Conservation (phyloP, 2,329 filamentous ascomycete species). For the Cercospora zeina region DNA sequence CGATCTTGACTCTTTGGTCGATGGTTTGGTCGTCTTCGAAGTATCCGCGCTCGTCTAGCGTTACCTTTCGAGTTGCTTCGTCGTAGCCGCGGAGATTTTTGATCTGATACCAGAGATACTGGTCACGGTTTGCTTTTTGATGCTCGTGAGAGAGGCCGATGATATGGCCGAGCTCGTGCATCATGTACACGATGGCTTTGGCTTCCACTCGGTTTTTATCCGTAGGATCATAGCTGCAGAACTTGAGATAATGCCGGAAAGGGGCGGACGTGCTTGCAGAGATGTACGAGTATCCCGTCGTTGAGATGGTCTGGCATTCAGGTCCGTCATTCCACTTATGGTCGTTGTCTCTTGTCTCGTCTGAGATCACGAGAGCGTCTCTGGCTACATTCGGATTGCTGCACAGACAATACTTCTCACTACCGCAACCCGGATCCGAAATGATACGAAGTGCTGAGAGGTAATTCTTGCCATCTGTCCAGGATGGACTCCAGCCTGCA, state of each 20-base stretch:
- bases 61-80: not conserved
- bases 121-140: slow-evolving; percentile 23
- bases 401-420: slow-evolving; percentile 13
- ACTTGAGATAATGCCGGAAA: slow-evolving; percentile 14
- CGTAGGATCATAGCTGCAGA: slow-evolving; percentile 15
- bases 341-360: slow-evolving; percentile 25
- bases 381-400: not conserved
- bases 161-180: slow-evolving; percentile 26
- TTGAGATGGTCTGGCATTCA: slow-evolving; percentile 22
- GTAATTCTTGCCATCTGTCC: not conserved
- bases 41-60: slow-evolving; percentile 4
- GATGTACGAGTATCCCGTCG: slow-evolving; percentile 27
- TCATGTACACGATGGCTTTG: slow-evolving; percentile 18
- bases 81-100: slow-evolving; percentile 20
- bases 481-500: slow-evolving; percentile 26
- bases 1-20: slow-evolving; percentile 4
- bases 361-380: slow-evolving; percentile 29
- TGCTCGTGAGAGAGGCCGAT: slow-evolving; percentile 29
- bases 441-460: slow-evolving; percentile 22
- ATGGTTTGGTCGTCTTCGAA: slow-evolving; percentile 6
- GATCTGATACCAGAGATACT: slow-evolving; percentile 20
- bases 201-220: slow-evolving; percentile 2
- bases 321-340: slow-evolving; percentile 23
- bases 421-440: slow-evolving; percentile 16
- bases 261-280: not conserved